Evolutionary conservation across 2,329 filamentous ascomycete genomes (phyloP).

Genomic region (Diaporthe sp.): DNA sequence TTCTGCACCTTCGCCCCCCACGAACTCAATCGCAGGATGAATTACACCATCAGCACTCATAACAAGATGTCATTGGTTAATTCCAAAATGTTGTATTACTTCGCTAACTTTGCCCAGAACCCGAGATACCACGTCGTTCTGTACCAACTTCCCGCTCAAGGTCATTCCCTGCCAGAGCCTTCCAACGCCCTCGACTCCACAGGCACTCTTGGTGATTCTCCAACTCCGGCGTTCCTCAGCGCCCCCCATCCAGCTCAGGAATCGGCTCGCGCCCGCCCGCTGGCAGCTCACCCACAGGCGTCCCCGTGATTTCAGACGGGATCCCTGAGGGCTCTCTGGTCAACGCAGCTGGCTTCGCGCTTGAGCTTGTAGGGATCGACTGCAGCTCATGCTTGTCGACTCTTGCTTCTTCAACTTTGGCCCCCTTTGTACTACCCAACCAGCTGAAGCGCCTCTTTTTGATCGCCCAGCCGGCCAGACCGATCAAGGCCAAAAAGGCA

Average conservation of each 20-base stretch:
- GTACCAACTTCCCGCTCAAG: background rate
- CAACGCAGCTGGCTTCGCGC: background rate
- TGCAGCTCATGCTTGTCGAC: background rate
- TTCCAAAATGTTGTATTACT: background rate
- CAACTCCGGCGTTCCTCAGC: background rate
- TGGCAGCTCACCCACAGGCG: background rate
- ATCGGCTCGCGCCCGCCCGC: background rate
- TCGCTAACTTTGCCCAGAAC: background rate
- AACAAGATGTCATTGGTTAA: background rate
- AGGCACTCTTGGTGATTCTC: background rate
- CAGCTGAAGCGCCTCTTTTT: background rate
- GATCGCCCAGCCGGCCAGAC: background rate
- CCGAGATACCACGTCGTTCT: background rate
- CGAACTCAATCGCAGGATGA: background rate
- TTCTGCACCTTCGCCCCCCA: background rate
- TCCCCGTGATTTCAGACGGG: background rate
- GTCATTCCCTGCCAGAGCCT: background rate
- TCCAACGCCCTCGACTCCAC: background rate
- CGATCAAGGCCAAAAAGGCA: background rate
- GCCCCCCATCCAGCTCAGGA: background rate
- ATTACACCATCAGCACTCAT: background rate
- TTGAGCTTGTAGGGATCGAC: background rate
- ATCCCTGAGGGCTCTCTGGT: background rate
- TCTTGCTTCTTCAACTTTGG: background rate
- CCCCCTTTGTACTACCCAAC: background rate